Percentiles rank a stretch among this genome's conserved stretches.
Evolutionary conservation across 208 protist species (phyloP).

Genomic region (Wallacemonas collosoma): DNA sequence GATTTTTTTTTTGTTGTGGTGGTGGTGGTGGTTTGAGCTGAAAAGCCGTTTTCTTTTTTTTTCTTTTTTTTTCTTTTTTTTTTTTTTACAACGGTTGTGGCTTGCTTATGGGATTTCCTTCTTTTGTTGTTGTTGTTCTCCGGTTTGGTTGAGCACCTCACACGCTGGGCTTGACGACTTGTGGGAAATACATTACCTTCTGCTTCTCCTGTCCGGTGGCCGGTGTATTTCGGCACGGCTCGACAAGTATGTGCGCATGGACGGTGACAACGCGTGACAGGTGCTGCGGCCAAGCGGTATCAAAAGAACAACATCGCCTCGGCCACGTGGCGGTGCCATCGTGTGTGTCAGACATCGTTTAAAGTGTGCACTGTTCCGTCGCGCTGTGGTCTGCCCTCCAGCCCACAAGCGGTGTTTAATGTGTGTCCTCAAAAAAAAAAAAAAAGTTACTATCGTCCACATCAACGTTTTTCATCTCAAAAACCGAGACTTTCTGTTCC

Average conservation of each 20-base stretch:
- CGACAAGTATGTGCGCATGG: no score
- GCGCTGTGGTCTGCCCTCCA: neutral
- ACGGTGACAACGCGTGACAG: no score
- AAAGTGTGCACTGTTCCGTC: neutral
- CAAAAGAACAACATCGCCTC: no score
- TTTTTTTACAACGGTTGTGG: conserved; percentile 2
- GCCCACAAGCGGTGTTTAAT: neutral
- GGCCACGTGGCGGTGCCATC: no score
- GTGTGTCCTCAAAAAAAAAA: neutral
- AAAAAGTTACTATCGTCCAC: neutral
- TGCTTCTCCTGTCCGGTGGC: no score
- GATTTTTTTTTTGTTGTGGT: conserved; percentile 6
- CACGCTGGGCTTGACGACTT: no score
- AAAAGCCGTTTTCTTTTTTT: neutral
- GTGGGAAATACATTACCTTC: no score
- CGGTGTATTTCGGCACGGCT: no score
- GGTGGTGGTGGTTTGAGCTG: neutral
- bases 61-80: conserved; percentile 18
- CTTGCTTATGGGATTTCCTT: neutral
- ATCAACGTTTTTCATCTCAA: neutral
- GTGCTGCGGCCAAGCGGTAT: no score
- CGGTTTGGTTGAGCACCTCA: no score
- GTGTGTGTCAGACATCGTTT: neutral
- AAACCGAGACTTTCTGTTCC: neutral
- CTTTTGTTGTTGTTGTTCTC: neutral